These are phyloP conservation scores for Scopulariopsis brevicaulis DNA, from an alignment of 2,329 filamentous ascomycete species.

Conservation along the genomic window DNA sequence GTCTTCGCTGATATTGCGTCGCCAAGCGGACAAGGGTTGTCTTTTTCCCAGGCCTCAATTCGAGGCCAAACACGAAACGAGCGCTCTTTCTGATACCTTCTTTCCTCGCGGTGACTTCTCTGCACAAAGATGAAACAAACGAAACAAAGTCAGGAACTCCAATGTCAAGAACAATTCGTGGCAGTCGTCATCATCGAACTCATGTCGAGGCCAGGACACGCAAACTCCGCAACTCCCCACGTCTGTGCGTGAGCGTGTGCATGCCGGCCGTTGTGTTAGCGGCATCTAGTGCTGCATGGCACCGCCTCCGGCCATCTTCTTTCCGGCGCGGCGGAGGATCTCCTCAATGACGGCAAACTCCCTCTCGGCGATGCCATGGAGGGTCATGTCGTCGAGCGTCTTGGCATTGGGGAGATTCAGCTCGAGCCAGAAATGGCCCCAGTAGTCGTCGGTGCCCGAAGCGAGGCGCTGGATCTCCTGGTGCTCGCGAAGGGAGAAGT, in stretches of 20 bases:
- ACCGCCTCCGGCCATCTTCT: background rate
- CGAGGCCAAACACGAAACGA: background rate
- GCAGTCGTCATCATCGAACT: background rate
- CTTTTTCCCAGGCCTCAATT: background rate
- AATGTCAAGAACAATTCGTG: background rate
- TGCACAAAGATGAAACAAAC: background rate
- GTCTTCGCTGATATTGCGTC: background rate
- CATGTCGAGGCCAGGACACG: background rate
- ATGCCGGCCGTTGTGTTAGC: background rate
- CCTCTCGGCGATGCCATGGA: conserved; percentile 28
- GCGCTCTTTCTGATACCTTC: background rate
- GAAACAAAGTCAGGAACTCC: background rate
- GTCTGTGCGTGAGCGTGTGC: background rate
- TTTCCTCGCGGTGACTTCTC: background rate
- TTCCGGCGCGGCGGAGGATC: conserved; percentile 28
- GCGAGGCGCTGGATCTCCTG: conserved; percentile 20
- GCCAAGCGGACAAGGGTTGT: background rate
- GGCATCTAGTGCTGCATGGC: background rate
- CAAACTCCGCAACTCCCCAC: background rate
- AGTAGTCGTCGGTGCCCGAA: conserved; percentile 28
- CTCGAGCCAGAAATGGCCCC: conserved; percentile 41
- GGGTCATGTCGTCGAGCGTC: conserved; percentile 33
- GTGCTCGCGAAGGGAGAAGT: conserved; percentile 28
- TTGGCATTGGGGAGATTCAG: conserved; percentile 26
- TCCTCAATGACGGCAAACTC: conserved; percentile 39